Evolutionary conservation across 192 early-diverging fungal genomes (phyloP).

Genomic region (Entomortierella lignicola): DNA sequence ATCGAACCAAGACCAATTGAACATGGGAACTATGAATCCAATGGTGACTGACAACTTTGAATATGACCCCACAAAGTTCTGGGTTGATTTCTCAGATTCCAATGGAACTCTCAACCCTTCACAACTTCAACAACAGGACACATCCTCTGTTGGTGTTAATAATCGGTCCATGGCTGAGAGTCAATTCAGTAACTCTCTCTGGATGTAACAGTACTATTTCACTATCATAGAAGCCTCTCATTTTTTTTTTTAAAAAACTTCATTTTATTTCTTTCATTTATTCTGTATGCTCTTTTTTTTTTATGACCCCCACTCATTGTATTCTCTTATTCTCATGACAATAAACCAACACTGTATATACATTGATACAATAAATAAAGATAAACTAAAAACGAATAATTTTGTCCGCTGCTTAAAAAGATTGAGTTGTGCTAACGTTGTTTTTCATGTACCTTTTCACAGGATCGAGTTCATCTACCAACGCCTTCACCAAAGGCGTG

Average conservation of each 20-base stretch:
- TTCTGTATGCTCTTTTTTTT: not conserved
- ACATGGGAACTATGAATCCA: constrained; percentile 7
- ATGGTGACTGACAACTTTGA: constrained; percentile 14
- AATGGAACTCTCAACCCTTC: constrained; percentile 35
- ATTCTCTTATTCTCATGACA: no score
- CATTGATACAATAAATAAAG: no score
- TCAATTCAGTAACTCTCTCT: constrained; percentile 24
- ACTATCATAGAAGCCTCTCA: not conserved
- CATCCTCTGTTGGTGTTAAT: not conserved
- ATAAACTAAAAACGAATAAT: no score
- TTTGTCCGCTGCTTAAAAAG: no score
- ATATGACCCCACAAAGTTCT: constrained; percentile 49
- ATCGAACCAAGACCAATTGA: constrained; percentile 34
- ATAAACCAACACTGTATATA: no score
- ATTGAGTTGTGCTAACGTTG: no score
- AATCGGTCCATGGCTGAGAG: constrained; percentile 7
- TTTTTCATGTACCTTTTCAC: no score
- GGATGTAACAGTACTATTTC: constrained; percentile 13
- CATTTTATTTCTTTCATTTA: not conserved
- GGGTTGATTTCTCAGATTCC: constrained; percentile 44
- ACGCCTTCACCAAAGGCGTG: no score
- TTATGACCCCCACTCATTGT: no score
- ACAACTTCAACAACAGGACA: constrained; percentile 27
- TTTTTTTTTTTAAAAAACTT: not conserved
- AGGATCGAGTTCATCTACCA: no score